A percentile compares a stretch with the other conserved stretches of the same genome.
These are phyloP conservation scores for Coniferiporia sulphurascens DNA, from an alignment of 1,284 basidiomycete species.

Conservation along the genomic window DNA sequence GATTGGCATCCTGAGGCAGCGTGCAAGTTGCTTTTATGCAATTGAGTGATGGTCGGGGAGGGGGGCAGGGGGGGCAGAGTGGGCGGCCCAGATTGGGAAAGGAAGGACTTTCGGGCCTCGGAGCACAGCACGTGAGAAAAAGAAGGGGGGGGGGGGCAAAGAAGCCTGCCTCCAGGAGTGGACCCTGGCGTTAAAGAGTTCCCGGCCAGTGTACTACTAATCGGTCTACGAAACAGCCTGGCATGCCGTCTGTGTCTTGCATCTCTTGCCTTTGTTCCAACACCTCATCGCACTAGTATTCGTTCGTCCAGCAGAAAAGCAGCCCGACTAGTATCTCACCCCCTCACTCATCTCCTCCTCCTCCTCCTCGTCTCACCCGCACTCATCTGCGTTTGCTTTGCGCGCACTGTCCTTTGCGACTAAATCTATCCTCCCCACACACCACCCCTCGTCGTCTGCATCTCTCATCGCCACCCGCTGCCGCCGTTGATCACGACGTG, in stretches of 20 bases:
- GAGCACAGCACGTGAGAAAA: too few species aligned
- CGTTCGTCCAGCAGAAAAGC: background rate
- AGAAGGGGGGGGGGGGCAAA: too few species aligned
- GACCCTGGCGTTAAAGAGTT: background rate
- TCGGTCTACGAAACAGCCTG: background rate
- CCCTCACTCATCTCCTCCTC: background rate
- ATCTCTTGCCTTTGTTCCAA: background rate
- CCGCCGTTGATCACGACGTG: constrained; percentile 1
- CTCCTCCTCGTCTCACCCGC: background rate
- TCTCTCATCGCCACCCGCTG: background rate
- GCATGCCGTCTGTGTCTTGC: background rate
- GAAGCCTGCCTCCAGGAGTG: too few species aligned
- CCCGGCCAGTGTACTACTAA: background rate
- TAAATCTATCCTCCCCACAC: too few species aligned
- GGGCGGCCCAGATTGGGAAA: too few species aligned
- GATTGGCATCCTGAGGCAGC: too few species aligned
- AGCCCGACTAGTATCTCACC: background rate
- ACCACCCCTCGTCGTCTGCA: background rate
- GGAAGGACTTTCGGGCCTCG: too few species aligned
- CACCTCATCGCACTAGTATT: background rate
- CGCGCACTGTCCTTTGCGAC: too few species aligned
- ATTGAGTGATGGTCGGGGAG: too few species aligned
- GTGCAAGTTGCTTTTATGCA: too few species aligned
- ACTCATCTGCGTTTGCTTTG: background rate
- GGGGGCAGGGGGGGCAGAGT: too few species aligned